Base-by-base conservation (phyloP, 78 protist species). In the slime mould (Dictyostelium discoideum) region DNA sequence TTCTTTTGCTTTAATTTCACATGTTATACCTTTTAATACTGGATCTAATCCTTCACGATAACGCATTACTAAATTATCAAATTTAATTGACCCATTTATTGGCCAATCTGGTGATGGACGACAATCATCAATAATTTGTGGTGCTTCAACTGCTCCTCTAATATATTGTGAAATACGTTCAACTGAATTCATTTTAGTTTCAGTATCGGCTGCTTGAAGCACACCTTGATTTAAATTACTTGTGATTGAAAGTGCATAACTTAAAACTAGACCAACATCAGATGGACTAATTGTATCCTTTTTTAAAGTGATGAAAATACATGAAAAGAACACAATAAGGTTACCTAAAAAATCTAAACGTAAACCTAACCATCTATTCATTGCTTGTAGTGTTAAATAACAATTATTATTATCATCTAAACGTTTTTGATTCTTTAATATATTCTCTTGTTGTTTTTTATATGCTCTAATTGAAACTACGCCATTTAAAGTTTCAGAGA, bases 21-120 rank as follows among this genome's bases (percentile, higher is more conserved):
- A 83, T 44, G 73, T 22, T 8, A 98, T 63, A 48, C 92, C 96
- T 29, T 85, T 69, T 44, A 98, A 92, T 20, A 96, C 98, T 48
- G 87, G 96, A 29, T 96, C 98, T 39, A 98, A 96, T 20, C 96
- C 98, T 40, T 48, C 92, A 42, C 99, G 96, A 87, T 98, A 98
- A n/a, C 98, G 89, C 92, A 97, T 81, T 11, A 81, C 60, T 14
- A 96, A 78, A 44, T 96, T 72, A 9, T 72, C 65, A 60, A 98
- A 96, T 39, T 65, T 92, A 32, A 98, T 65, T 5, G 54, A 48
- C 13, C 99, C 99, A 9, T 85, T 37, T 29, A 29, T 9, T 54
- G 98, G 98, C 98, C 98, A 97, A 5, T 86, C 46, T 26, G 65
- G 11, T 1, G 80, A 26, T 57, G 92, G 96, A 32, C 90, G 57